Base-by-base conservation (phyloP, 805 yeast genomes). In the Priceomyces haplophilus region DNA sequence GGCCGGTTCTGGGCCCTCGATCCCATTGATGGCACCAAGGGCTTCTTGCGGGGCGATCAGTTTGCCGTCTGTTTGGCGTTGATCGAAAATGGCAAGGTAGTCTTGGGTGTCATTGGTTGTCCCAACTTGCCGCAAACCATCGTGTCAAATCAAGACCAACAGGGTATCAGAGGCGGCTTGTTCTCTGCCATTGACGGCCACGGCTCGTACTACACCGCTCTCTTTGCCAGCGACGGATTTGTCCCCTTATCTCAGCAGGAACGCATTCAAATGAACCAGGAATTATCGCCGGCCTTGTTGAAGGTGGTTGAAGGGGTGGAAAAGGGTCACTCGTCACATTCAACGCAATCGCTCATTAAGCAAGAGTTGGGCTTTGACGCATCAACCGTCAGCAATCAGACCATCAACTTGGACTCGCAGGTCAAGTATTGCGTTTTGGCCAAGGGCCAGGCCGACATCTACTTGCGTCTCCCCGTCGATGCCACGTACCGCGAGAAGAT, bases 21-120 rank as follows among this genome's bases (percentile, higher is more conserved):
- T 58, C 99, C 99, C 31, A 90, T 93, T 48, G 99, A 93, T 59
- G 99, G 99, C 6, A 93, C 99, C 16, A 93, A 70, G 61, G 99
- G 99, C 0, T 93, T 93, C 60, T 69, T 93, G 42, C 76, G 99
- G 58, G 95, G 96, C 37, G 97, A 90, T 50, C 99, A 93, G 60
- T 93, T 88, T 63, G 97, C 99, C 1, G 95, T 93, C 1, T 93
- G 99, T 59, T 70, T 93, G 35, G 97, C 96, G 0, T 68, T 93
- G 51, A 82, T 93, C 37, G 95, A 82, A 23, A 85, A 90, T 56
- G 95, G 96, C 11, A 72, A 78, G 38, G 95, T 88, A 1, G 82
- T 84, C 47, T 74, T 93, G 38, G 99, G 99, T 39, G 95, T 87
- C 19, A 87, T 93, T 62, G 99, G 98, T 1, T 91, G 98, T 64